Conservation (phyloP, 2,329 filamentous ascomycete genomes). For the Xenosphaeropsis pyriputrescens region DNA sequence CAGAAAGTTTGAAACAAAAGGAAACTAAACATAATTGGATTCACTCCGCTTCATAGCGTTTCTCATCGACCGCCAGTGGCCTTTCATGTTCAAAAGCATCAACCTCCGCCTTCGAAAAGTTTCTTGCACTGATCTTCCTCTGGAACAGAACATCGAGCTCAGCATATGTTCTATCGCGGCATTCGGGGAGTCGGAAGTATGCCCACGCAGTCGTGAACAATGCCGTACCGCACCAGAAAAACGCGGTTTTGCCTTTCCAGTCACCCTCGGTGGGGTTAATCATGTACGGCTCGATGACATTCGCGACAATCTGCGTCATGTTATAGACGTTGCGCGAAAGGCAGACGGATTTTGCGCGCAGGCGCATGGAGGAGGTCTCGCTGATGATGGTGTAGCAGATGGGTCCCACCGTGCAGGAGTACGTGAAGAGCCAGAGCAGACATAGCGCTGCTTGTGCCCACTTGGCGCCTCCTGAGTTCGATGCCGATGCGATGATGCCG, state of each 20-base stretch:
- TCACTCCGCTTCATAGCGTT: too few species aligned
- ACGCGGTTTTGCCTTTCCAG: conserved; percentile 22
- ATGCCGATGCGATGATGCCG: conserved; percentile 27
- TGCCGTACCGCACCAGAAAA: conserved; percentile 24
- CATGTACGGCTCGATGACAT: conserved; percentile 14
- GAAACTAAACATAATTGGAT: too few species aligned
- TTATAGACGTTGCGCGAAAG: conserved; percentile 22
- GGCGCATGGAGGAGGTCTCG: conserved; percentile 21
- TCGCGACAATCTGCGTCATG: conserved; percentile 16
- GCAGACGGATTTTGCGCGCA: conserved; percentile 22
- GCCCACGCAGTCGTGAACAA: conserved; percentile 27
- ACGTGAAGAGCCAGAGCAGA: conserved; percentile 16
- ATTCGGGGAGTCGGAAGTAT: conserved; percentile 32
- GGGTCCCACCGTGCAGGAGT: conserved; percentile 21
- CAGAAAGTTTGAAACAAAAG: too few species aligned
- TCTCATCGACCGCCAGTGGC: too few species aligned
- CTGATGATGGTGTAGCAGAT: conserved; percentile 22
- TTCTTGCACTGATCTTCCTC: conserved; percentile 5
- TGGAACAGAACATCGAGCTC: conserved; percentile 10
- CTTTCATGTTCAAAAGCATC: too few species aligned
- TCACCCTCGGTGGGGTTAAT: conserved; percentile 18
- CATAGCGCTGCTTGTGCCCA: conserved; percentile 11
- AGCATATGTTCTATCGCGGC: conserved; percentile 19
- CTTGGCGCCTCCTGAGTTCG: conserved; percentile 22
- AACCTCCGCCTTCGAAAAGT: too few species aligned